Evolutionary conservation across 768 basidiomycete species (phyloP), one percentile per base, ranked within the genome.

Genomic region (Lepiota venenata): DNA sequence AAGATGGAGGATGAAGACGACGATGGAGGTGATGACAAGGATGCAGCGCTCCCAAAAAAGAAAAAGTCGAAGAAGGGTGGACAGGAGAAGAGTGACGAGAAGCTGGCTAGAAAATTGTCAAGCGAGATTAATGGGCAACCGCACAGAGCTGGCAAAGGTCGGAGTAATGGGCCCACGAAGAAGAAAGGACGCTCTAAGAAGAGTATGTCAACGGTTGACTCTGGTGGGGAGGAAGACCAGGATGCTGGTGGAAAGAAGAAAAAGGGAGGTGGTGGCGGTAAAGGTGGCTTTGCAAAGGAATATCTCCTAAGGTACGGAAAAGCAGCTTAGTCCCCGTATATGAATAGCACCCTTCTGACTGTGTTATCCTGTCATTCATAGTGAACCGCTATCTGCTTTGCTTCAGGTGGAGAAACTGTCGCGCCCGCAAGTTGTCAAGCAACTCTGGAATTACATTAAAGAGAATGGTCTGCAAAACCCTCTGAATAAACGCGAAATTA

Each of bases 381-480:
- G 93, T 61, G 84, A 78, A 59, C 84, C 91, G 15, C 72, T 97
- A 21, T 82, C 89, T 1, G 79, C 79, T 11, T 71, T 97, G 21
- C 68, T 92, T n/a, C 75, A 82, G 18, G 74, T 77, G 37, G 80
- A 84, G 20, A 82, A 79, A 62, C 70, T 94, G 45, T 91, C 93
- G 39, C 84, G 94, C 22, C 91, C 92, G 4, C 91, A 94, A 65
- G 88, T 91, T 39, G 94, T 97, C 44, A 96, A 96, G 67, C 83
- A 82, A 52, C 72, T 97, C 10, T 97, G 94, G 94, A 82, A 80
- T 11, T 87, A 96, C 67, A 94, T 97, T 67, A 94, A 91, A 66
- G 76, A 65, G 12, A 80, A 91, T 54, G 76, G 83, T 25, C 74
- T 95, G 42, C 93, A 98, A 71, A 94, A 98, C 65, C 91, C 92